These are phyloP conservation scores for Cryphonectria naterciae DNA, from an alignment of 2,329 filamentous ascomycete genomes.

Conservation along the genomic window DNA sequence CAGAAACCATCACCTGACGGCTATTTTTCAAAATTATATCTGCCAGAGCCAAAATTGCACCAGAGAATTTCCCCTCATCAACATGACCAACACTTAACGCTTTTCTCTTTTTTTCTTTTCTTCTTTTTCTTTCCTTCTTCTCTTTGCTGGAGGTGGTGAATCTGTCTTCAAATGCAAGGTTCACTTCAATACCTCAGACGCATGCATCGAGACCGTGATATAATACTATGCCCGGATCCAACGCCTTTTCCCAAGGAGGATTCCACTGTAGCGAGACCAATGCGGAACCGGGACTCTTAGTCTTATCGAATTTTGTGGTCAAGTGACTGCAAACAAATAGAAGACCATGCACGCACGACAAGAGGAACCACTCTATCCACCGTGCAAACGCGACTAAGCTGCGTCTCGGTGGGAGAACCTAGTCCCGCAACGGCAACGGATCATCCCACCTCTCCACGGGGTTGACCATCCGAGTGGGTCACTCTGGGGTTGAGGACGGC, in stretches of 20 bases:
- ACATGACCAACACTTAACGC: no score
- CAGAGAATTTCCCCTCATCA: no score
- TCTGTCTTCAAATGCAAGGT: no score
- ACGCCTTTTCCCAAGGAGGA: not conserved
- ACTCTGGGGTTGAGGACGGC: not conserved
- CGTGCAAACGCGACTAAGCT: not conserved
- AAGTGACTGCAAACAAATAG: not conserved
- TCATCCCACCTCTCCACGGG: slow-evolving; percentile 10
- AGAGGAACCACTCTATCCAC: not conserved
- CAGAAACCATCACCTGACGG: no score
- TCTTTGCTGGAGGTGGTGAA: no score
- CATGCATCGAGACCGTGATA: not conserved
- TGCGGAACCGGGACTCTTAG: not conserved
- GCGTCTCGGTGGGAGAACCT: not conserved
- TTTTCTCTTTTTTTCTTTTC: no score
- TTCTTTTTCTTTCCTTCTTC: no score
- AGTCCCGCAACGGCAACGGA: not conserved
- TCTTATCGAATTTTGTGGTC: not conserved
- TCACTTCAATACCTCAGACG: not conserved
- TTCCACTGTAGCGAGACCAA: not conserved
- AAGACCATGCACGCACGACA: not conserved
- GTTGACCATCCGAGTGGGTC: slow-evolving; percentile 9
- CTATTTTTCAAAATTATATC: no score
- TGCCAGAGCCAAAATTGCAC: no score
- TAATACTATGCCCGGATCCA: not conserved